phyloP scores from a whole-genome alignment of 2,329 filamentous ascomycete species.

The Paraphoma sp. region DNA sequence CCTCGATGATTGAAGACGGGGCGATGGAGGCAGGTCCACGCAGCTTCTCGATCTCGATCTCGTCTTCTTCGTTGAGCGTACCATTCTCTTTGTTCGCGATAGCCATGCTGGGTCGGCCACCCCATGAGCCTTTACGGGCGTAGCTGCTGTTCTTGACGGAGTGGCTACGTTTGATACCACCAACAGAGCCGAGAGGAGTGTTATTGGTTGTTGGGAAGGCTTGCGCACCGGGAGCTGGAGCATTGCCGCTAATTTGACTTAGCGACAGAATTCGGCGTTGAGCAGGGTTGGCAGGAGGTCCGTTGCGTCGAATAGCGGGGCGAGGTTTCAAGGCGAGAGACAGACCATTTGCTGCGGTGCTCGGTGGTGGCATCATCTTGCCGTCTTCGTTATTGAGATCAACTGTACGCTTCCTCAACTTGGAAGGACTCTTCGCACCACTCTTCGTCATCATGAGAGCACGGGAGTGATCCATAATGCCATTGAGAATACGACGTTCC shows the following conservation, averaged over 20 bases:
- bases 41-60: slow-evolving; percentile 39
- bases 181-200: slow-evolving; percentile 40
- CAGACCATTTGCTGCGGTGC: slow-evolving; percentile 44
- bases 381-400: slow-evolving; percentile 45
- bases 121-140: slow-evolving; percentile 46
- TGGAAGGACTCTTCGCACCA: slow-evolving; percentile 49
- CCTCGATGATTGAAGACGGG: slow-evolving; percentile 34
- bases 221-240: slow-evolving; percentile 55
- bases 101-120: slow-evolving; percentile 35
- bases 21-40: slow-evolving; percentile 17
- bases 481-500: slow-evolving; percentile 91
- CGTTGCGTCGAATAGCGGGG: slow-evolving; percentile 49
- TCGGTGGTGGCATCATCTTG: slow-evolving; percentile 42
- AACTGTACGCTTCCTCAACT: slow-evolving; percentile 41
- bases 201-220: slow-evolving; percentile 42
- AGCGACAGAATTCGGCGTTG: slow-evolving; percentile 84
- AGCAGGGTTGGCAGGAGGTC: slow-evolving; percentile 45
- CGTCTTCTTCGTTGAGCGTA: slow-evolving; percentile 51
- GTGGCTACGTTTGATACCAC: slow-evolving; percentile 61
- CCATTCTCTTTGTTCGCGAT: slow-evolving; percentile 58
- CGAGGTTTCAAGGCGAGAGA: slow-evolving; percentile 59
- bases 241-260: slow-evolving; percentile 85
- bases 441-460: slow-evolving; percentile 80
- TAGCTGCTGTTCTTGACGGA: slow-evolving; percentile 47
- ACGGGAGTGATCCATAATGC: slow-evolving; percentile 94